Base-by-base conservation (phyloP, 257 asterid species). In the Nemophila menziesii region DNA sequence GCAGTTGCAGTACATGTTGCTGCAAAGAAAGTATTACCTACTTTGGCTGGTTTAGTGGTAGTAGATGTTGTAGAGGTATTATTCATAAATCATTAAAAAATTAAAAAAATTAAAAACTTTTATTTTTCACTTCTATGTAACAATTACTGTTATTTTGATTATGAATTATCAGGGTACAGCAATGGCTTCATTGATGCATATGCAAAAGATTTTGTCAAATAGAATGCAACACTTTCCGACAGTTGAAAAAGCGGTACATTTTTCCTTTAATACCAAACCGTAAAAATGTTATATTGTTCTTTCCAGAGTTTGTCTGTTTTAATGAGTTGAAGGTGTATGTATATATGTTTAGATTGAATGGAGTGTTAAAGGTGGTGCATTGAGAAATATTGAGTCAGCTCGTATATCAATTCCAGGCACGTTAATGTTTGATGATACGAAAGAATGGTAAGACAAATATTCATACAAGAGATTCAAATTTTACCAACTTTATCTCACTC, bases 21-120 rank as follows among this genome's bases (percentile, higher is more conserved):
- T 57, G 80, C 98, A 7, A 84, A 68, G 62, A 89, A 84, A 74
- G 75, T 63, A 55, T 75, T 84, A 48, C 78, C 85, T 51, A 78
- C 67, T 68, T 75, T 89, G 74, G 75, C 79, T 52, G 98, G 92
- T 33, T 65, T 89, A 64, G 70, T 89, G 44, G 83, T 89, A 51
- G 94, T 89, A 63, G 98, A 89, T 64, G 98, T 90, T 68, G 98
- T 90, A 64, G 98, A 90, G 98, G 98, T 90, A 52, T 52, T n/a
- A 60, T 60, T 21, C 16, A 54, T 46, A n/a, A n/a, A n/a, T n/a
- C 42, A 3, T 11, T 11, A 16, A 4, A 36, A 43, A 39, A 16
- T 44, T 51, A 26, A 46, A n/a, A 33, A 46, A 15, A 26, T 51
- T 42, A 20, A n/a, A n/a, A n/a, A n/a, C n/a, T n/a, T n/a, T n/a